These are phyloP conservation scores for Calvatia gigantea DNA, from an alignment of 768 basidiomycete species.

Conservation along the genomic window DNA sequence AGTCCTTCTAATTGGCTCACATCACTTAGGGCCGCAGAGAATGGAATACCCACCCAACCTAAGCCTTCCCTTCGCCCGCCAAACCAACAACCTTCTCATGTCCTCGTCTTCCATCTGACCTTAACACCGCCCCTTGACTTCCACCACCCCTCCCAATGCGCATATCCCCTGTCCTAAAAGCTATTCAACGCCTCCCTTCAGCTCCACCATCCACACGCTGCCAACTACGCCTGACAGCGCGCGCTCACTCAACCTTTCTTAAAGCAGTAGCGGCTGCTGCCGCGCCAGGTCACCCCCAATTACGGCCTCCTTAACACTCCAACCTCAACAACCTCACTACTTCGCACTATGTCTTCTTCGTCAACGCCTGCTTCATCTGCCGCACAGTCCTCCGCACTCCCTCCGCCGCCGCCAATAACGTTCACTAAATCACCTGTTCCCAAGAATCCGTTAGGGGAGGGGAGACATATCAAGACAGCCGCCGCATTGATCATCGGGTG, in stretches of 20 bases:
- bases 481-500: conserved; percentile 78
- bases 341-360: conserved; percentile 4
- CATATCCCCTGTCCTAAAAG: not conserved
- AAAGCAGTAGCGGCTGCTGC: not conserved
- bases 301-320: not conserved
- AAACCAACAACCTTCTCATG: not conserved
- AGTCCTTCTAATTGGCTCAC: not conserved
- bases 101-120: conserved; percentile 1
- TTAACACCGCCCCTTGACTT: not conserved
- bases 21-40: not conserved
- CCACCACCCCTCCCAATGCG: not conserved
- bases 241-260: not conserved
- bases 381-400: conserved; percentile 9
- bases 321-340: too few species aligned
- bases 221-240: not conserved
- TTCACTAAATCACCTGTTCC: conserved; percentile 59
- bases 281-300: not conserved
- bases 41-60: not conserved
- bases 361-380: conserved; percentile 14
- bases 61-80: not conserved
- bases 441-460: conserved; percentile 65
- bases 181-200: not conserved
- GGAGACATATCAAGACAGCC: conserved; percentile 67
- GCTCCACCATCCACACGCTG: not conserved
- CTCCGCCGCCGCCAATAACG: conserved; percentile 17